Conservation (phyloP, 202 grass and related monocot species). For the Elaeis oleifera region DNA sequence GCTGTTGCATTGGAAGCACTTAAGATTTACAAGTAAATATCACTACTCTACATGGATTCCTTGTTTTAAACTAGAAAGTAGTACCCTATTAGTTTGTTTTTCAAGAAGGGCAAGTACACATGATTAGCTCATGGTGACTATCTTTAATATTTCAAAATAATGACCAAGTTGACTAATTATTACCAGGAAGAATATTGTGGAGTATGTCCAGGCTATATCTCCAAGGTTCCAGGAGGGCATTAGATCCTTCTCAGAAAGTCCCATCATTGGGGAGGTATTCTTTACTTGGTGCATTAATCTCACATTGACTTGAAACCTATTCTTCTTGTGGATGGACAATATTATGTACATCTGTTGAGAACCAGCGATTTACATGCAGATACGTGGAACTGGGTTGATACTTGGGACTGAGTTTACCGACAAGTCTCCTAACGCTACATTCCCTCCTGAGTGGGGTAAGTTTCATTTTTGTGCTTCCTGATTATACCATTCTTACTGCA, state of each 20-base stretch:
- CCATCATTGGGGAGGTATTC: slow-evolving; percentile 82
- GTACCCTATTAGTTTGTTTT: too few species aligned
- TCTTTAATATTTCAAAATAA: too few species aligned
- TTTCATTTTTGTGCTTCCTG: not conserved
- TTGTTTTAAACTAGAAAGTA: not conserved
- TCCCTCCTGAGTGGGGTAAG: slow-evolving; percentile 91
- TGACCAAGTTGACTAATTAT: slow-evolving; percentile 15
- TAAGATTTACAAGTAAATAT: slow-evolving; percentile 66
- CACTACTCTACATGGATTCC: not conserved
- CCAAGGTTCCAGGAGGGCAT: slow-evolving; percentile 71
- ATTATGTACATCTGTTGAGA: slow-evolving; percentile 9
- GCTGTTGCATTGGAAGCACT: slow-evolving; percentile 84
- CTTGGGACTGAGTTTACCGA: slow-evolving; percentile 73
- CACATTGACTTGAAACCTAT: not conserved
- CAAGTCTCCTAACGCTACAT: slow-evolving; percentile 61
- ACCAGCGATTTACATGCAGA: slow-evolving; percentile 38
- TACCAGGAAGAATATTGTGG: slow-evolving; percentile 70
- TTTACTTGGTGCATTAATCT: not conserved
- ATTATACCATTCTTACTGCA: too few species aligned
- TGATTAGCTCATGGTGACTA: too few species aligned
- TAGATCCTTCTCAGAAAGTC: slow-evolving; percentile 62
- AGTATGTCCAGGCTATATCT: slow-evolving; percentile 55
- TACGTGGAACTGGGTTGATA: slow-evolving; percentile 73
- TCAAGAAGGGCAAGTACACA: too few species aligned
- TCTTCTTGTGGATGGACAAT: not conserved